phyloP scores from a whole-genome alignment of 371 early-diverging fungal genomes.

The Circinella umbellata region DNA sequence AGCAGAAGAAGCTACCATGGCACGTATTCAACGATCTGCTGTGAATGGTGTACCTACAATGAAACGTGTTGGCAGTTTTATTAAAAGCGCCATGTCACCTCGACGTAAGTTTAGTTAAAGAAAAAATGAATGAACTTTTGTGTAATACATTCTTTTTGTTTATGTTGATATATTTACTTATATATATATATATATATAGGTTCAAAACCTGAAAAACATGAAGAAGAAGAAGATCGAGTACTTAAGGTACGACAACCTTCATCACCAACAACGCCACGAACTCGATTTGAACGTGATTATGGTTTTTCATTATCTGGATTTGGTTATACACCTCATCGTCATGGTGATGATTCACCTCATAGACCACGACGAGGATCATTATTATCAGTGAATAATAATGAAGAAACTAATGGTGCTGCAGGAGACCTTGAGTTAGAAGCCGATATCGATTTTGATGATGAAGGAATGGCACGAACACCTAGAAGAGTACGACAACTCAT shows the following conservation, averaged over 20 bases:
- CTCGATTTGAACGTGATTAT: constrained; percentile 12
- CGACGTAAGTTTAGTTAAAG: neutral
- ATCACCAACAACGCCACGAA: constrained; percentile 15
- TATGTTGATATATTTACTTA: too few species aligned
- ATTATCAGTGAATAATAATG: neutral
- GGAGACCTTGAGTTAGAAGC: neutral
- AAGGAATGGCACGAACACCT: constrained; percentile 3
- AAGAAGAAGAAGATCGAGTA: constrained; percentile 13
- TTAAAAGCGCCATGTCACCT: constrained; percentile 2
- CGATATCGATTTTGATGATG: neutral
- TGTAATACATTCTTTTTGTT: neutral
- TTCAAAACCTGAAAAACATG: constrained; percentile 2
- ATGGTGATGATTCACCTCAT: constrained; percentile 1
- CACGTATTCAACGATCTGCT: constrained; percentile 2
- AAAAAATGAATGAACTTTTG: neutral
- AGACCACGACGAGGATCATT: neutral
- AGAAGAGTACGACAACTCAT: constrained; percentile 4
- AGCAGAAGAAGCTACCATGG: constrained; percentile 6
- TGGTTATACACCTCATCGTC: constrained; percentile 14
- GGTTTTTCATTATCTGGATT: constrained; percentile 12
- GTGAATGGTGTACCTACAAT: constrained; percentile 9
- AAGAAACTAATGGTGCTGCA: neutral
- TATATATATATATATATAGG: neutral
- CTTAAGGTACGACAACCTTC: constrained; percentile 11
- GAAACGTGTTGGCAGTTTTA: constrained; percentile 13